Conservation (phyloP, 495 filamentous ascomycete species). For the Xylaria grammica region DNA sequence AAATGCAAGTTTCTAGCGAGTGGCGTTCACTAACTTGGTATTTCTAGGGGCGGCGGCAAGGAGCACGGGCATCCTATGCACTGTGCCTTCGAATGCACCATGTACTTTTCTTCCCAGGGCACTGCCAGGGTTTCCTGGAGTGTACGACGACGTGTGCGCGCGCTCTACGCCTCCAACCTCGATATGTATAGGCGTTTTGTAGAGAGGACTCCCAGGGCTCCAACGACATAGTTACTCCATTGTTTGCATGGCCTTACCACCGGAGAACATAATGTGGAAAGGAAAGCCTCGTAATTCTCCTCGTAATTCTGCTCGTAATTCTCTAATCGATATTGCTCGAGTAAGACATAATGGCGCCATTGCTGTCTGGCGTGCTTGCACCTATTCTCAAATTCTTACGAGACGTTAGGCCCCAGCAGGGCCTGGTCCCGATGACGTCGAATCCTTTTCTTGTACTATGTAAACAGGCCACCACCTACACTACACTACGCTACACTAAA, state of each 20-base stretch:
- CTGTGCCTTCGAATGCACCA: background rate
- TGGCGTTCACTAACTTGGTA: background rate
- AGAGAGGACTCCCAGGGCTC: too few relatives aligned
- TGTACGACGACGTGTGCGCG: background rate
- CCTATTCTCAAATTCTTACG: background rate
- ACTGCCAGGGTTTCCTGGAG: background rate
- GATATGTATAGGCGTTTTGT: too few relatives aligned
- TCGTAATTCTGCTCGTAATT: too few relatives aligned
- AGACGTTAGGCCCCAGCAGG: background rate
- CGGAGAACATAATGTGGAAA: too few relatives aligned
- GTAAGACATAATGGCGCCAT: background rate
- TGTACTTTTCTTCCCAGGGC: too few relatives aligned
- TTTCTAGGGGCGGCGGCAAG: background rate
- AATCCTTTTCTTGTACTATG: background rate
- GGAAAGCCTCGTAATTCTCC: too few relatives aligned
- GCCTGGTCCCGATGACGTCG: slow-evolving; percentile 13
- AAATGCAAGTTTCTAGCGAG: background rate
- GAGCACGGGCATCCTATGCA: background rate
- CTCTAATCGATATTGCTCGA: too few relatives aligned
- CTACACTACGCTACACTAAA: background rate
- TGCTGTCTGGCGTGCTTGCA: background rate
- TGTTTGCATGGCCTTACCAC: too few relatives aligned
- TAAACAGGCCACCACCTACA: background rate
- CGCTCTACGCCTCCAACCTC: too few relatives aligned
- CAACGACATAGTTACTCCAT: too few relatives aligned